Evolutionary conservation across 805 yeast species (phyloP), one percentile per base, ranked within the genome.

Genomic region (Metschnikowia sp.): DNA sequence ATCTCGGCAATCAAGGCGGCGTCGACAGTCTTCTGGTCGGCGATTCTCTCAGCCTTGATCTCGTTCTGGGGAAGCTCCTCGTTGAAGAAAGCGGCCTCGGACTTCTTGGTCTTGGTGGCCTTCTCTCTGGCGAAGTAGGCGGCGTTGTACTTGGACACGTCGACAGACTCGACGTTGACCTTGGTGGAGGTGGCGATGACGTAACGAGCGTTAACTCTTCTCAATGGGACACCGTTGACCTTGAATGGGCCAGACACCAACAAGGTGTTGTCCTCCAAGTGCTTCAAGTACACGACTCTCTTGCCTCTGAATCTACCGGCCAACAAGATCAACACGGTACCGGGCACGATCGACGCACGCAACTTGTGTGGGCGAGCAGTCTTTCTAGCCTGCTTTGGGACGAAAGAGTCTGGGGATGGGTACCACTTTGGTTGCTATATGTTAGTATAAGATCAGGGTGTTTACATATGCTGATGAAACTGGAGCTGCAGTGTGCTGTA

Each of bases 241-340:
- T 94, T 92, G 96, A 92, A 94, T 68, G 99, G 99, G 74, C 99
- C 99, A 55, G 97, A 79, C 57, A 92, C 96, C 71, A 92, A 86
- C 68, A 92, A 81, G 59, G 97, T 92, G 89, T 89, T 88, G 84
- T 94, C 98, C 79, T 90, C 96, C 72, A 94, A 83, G 76, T 86
- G 78, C 86, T 92, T 92, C 75, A 92, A 85, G 86, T 86, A 87
- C 60, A 92, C 98, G 66, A 94, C 99, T 81, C 98, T 91, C 88
- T 92, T 94, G 76, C 99, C 99, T 79, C 99, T 88, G 96, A 90
- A 92, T 79, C 97, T 89, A 74, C 99, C 99, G 68, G 98, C 97
- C 73, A 92, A 84, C 75, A 92, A 79, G 76, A 92, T 92, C 74
- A 94, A 82, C 63, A 92, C 97, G 70, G 97, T 87, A 75, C 99